A percentile compares a stretch with the other conserved stretches of the same genome.
Conservation (phyloP, 2,329 filamentous ascomycete genomes). For the Fusarium sp. region DNA sequence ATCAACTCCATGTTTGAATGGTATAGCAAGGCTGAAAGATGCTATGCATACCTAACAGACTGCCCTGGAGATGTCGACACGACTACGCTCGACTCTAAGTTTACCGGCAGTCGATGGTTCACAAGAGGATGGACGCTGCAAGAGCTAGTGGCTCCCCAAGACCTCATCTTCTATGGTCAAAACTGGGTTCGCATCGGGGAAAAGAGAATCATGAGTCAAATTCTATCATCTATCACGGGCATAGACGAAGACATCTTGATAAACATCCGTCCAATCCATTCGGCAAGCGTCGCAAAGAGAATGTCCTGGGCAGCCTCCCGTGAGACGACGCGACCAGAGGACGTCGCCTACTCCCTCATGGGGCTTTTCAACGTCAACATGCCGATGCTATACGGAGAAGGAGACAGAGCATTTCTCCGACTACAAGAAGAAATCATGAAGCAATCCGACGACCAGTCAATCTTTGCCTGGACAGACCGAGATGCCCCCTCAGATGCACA, state of each 20-base stretch:
- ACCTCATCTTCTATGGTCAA: slow-evolving; percentile 13
- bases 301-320: slow-evolving; percentile 21
- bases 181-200: slow-evolving; percentile 3
- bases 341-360: neutral
- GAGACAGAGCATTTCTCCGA: neutral
- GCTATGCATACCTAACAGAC: neutral
- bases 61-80: neutral
- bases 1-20: slow-evolving; percentile 11
- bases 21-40: neutral
- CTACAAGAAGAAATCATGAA: slow-evolving; percentile 12
- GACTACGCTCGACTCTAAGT: neutral
- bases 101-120: slow-evolving; percentile 33
- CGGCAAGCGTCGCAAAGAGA: neutral
- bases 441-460: slow-evolving; percentile 19
- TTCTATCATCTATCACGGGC: neutral
- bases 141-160: neutral
- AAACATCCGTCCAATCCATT: neutral
- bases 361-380: neutral
- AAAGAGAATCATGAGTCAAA: neutral
- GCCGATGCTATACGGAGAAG: neutral
- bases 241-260: slow-evolving; percentile 1
- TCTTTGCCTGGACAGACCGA: neutral
- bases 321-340: neutral
- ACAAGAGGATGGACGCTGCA: slow-evolving; percentile 19
- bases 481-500: slow-evolving; percentile 39